Conservation (phyloP, 192 early-diverging fungal genomes). For the Diversispora epigaea region DNA sequence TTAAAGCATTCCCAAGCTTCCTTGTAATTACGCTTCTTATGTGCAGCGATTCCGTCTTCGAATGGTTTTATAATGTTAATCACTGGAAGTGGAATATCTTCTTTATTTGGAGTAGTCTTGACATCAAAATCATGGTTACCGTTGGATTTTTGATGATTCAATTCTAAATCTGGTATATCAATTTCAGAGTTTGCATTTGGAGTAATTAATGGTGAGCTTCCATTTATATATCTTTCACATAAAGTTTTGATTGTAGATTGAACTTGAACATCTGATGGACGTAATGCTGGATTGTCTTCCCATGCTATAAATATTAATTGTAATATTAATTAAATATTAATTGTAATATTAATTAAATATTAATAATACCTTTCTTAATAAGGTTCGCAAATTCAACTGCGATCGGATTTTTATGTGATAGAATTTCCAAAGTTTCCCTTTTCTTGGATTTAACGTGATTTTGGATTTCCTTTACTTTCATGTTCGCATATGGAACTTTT, state of each 20-base stretch:
- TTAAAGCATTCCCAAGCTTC: constrained; percentile 22
- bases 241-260: no score
- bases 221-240: no score
- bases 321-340: not conserved
- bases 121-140: not conserved
- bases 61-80: not conserved
- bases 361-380: not conserved
- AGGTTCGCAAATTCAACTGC: not conserved
- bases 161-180: no score
- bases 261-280: no score
- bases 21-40: not conserved
- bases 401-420: not conserved
- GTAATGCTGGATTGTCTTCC: not conserved
- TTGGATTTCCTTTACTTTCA: not conserved
- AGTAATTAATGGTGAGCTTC: no score
- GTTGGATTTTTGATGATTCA: no score
- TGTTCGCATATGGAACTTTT: not conserved
- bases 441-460: not conserved
- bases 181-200: no score
- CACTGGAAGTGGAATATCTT: not conserved
- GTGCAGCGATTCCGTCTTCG: constrained; percentile 12
- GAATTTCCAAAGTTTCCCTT: not conserved
- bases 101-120: not conserved
- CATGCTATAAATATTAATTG: not conserved
- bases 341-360: not conserved